Percentiles rank a stretch among this genome's conserved stretches.
These are phyloP conservation scores for Craspedostauros australis DNA, from an alignment of 108 stramenopile genomes.

Conservation along the genomic window DNA sequence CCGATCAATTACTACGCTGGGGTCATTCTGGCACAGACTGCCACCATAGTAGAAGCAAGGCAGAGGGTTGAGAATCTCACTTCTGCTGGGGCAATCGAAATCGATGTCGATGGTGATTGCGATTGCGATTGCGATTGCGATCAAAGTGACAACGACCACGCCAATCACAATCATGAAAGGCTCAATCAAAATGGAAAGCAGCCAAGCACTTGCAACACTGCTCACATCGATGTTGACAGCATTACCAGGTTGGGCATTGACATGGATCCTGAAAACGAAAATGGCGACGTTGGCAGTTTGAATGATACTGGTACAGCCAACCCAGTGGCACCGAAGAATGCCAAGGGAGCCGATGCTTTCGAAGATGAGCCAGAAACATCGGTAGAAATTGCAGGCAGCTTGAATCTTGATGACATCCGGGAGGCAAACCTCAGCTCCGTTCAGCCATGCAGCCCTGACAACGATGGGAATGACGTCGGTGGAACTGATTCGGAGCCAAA, in stretches of 20 bases:
- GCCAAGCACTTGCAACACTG: not conserved
- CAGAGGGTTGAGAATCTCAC: not conserved
- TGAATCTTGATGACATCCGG: not conserved
- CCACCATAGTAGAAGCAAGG: constrained; percentile 1
- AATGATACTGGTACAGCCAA: not conserved
- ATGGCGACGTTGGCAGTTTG: not conserved
- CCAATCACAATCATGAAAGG: constrained; percentile 3
- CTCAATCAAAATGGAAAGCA: not conserved
- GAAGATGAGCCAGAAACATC: no score
- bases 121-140: not conserved
- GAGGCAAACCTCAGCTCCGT: not conserved
- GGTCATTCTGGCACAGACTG: constrained; percentile 23
- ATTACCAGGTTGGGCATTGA: not conserved
- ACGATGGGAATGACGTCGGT: not conserved
- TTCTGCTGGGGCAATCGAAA: not conserved
- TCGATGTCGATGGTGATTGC: not conserved
- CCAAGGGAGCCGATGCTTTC: no score
- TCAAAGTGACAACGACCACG: not conserved
- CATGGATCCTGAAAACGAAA: not conserved
- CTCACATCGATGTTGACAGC: not conserved
- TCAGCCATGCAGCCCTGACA: not conserved
- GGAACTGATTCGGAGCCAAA: not conserved
- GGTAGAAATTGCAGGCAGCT: not conserved
- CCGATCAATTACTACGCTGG: constrained; percentile 65
- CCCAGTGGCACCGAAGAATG: no score